Conservation (phyloP, 805 yeast species). For the Sugiyamaella valdiviana region DNA sequence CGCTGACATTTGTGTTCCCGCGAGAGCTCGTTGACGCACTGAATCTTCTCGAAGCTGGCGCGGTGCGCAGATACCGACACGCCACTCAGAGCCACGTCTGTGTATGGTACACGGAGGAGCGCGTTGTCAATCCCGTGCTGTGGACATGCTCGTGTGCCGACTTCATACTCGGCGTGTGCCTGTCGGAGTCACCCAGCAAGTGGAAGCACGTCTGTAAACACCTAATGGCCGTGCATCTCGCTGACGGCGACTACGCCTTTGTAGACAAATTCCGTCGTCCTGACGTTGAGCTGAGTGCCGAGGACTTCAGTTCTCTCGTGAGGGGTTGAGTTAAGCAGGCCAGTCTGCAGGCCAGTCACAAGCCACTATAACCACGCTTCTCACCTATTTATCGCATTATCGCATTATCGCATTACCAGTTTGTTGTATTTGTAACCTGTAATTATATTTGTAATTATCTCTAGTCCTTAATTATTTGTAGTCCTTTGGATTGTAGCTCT, state of each 20-base stretch:
- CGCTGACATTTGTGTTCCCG: slow-evolving; percentile 20
- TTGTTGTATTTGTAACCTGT: no score
- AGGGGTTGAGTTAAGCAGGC: no score
- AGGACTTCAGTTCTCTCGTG: background rate
- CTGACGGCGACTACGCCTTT: background rate
- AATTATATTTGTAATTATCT: no score
- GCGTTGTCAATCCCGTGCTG: slow-evolving; percentile 11
- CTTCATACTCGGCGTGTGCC: slow-evolving; percentile 4
- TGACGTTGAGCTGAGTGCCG: background rate
- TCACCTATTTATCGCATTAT: no score
- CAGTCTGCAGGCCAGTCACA: no score
- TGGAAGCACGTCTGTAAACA: slow-evolving; percentile 19
- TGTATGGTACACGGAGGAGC: slow-evolving; percentile 1
- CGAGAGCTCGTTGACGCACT: slow-evolving; percentile 18
- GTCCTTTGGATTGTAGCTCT: no score
- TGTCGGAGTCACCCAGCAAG: background rate
- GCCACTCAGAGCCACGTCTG: background rate
- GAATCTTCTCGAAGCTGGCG: slow-evolving; percentile 15
- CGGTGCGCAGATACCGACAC: slow-evolving; percentile 1
- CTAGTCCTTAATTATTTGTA: no score
- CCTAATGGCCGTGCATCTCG: slow-evolving; percentile 19
- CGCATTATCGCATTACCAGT: no score
- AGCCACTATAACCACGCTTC: no score
- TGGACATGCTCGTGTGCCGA: slow-evolving; percentile 22
- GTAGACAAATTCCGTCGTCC: background rate